These are phyloP conservation scores for Amanita exitialis DNA, from an alignment of 768 basidiomycete species.

Conservation along the genomic window DNA sequence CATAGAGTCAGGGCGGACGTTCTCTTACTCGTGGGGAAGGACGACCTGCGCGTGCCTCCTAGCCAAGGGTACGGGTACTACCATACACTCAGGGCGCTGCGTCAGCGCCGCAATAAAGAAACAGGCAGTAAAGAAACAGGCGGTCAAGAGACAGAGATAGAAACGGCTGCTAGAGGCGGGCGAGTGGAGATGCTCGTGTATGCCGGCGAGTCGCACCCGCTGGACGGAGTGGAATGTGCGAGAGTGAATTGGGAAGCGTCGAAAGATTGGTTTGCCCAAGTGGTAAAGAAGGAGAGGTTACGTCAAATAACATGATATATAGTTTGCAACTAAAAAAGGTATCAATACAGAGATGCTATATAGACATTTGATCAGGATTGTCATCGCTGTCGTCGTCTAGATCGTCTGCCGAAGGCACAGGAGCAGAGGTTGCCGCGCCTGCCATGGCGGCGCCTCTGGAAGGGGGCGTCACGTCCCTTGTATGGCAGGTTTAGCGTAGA, in stretches of 20 bases:
- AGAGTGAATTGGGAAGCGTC: slow-evolving; percentile 41
- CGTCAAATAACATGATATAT: too few species aligned
- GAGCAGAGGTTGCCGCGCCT: slow-evolving; percentile 62
- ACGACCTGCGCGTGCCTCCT: slow-evolving; percentile 53
- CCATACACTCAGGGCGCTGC: slow-evolving; percentile 48
- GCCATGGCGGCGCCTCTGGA: slow-evolving; percentile 31
- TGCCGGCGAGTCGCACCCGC: slow-evolving; percentile 49
- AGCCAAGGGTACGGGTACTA: slow-evolving; percentile 55
- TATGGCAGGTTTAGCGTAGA: background rate
- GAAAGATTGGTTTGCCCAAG: slow-evolving; percentile 35
- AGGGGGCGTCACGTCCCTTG: slow-evolving; percentile 57
- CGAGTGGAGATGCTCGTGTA: slow-evolving; percentile 50
- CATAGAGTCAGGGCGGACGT: slow-evolving; percentile 42
- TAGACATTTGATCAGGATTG: too few species aligned
- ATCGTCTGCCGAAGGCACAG: slow-evolving; percentile 66
- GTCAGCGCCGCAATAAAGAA: slow-evolving; percentile 5
- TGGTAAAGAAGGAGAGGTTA: background rate
- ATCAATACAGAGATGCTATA: too few species aligned
- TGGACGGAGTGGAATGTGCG: slow-evolving; percentile 54
- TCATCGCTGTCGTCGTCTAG: slow-evolving; percentile 31
- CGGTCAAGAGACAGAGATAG: too few species aligned
- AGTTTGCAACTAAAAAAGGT: too few species aligned
- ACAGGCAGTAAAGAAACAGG: too few species aligned
- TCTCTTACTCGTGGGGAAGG: slow-evolving; percentile 47
- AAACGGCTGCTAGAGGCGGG: slow-evolving; percentile 18